These are phyloP conservation scores for Pseudogymnoascus sp. DNA, from an alignment of 2,329 filamentous ascomycete genomes.

Conservation along the genomic window DNA sequence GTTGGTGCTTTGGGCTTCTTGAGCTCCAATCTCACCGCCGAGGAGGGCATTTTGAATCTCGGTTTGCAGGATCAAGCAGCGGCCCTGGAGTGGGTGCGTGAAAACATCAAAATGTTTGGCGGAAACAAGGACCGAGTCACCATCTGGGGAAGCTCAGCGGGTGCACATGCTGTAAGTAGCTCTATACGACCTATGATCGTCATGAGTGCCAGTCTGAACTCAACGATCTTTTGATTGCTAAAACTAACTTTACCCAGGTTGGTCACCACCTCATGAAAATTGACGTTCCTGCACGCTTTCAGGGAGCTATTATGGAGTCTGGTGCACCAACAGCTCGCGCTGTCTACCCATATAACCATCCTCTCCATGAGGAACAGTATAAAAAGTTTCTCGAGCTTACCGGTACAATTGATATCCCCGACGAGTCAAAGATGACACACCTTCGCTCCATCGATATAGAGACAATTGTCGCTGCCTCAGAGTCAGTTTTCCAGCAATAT, in stretches of 20 bases:
- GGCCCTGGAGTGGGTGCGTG: conserved; percentile 50
- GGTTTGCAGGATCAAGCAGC: conserved; percentile 55
- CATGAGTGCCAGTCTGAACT: conserved; percentile 11
- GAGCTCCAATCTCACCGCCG: conserved; percentile 42
- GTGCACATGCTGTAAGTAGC: conserved; percentile 48
- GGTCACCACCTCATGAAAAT: conserved; percentile 56
- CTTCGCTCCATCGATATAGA: conserved; percentile 38
- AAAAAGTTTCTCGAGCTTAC: conserved; percentile 45
- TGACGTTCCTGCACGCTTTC: conserved; percentile 34
- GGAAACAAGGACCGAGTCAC: conserved; percentile 51
- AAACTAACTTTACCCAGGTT: conserved; percentile 35
- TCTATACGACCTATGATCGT: neutral
- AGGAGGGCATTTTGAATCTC: conserved; percentile 51
- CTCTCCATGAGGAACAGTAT: conserved; percentile 48
- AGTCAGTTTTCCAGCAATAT: conserved; percentile 36
- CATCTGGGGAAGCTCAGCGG: conserved; percentile 52
- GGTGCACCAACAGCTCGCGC: conserved; percentile 47
- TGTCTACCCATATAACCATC: conserved; percentile 44
- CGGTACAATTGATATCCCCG: conserved; percentile 36
- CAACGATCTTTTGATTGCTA: neutral
- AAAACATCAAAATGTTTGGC: conserved; percentile 51
- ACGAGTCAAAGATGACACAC: conserved; percentile 40
- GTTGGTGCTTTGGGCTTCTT: conserved; percentile 61
- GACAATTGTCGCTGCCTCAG: conserved; percentile 34
- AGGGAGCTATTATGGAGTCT: conserved; percentile 48